These are phyloP conservation scores for Sugiyamaella grinbergsii DNA, from an alignment of 1,139 yeast genomes.

Conservation along the genomic window DNA sequence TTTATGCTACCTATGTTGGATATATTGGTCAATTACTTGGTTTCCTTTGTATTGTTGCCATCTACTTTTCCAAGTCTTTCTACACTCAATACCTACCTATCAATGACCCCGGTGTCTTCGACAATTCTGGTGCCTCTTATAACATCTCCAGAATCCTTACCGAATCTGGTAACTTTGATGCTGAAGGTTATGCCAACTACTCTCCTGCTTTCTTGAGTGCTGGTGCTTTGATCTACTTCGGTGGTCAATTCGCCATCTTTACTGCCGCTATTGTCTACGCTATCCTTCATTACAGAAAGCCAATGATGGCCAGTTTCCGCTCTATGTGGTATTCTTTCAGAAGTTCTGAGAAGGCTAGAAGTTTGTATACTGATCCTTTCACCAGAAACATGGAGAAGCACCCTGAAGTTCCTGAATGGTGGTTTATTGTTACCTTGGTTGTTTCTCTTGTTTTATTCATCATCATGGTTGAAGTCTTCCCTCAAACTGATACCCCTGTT, in stretches of 20 bases:
- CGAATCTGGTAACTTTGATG: constrained; percentile 38
- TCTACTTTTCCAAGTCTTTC: constrained; percentile 54
- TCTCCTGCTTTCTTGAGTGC: constrained; percentile 52
- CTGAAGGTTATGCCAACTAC: constrained; percentile 38
- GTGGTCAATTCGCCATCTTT: constrained; percentile 36
- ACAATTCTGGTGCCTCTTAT: constrained; percentile 52
- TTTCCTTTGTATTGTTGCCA: constrained; percentile 45
- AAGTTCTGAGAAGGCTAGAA: constrained; percentile 22
- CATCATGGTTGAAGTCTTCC: constrained; percentile 48
- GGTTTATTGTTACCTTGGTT: constrained; percentile 51
- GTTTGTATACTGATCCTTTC: constrained; percentile 54
- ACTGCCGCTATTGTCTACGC: constrained; percentile 52
- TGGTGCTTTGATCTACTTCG: constrained; percentile 45
- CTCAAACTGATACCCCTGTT: constrained; percentile 49
- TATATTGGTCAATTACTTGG: constrained; percentile 49
- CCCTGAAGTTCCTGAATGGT: constrained; percentile 67
- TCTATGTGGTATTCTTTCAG: constrained; percentile 26
- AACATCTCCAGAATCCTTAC: constrained; percentile 48
- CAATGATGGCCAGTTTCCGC: constrained; percentile 19
- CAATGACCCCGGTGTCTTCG: constrained; percentile 50
- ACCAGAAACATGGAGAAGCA: constrained; percentile 55
- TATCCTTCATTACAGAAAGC: constrained; percentile 42
- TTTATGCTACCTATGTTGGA: constrained; percentile 49
- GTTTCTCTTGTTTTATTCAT: constrained; percentile 50
- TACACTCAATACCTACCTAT: constrained; percentile 58